These are phyloP conservation scores for Handroanthus guayacan DNA, from an alignment of 257 asterid species.

Conservation along the genomic window DNA sequence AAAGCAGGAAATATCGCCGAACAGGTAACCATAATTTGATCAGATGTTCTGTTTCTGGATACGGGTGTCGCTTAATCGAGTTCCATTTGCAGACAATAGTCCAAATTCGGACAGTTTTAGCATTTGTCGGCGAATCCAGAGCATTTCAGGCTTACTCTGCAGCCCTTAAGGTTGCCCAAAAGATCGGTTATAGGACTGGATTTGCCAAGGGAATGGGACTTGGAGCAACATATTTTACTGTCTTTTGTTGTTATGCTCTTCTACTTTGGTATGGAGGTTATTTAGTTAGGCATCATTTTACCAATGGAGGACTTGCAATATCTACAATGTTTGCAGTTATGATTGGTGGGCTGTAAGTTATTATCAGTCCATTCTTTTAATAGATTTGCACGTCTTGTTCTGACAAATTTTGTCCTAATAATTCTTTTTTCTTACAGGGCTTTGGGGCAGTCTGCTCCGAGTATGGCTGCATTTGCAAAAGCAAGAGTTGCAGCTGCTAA, in stretches of 20 bases:
- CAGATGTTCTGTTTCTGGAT: background rate
- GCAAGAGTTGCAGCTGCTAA: constrained; percentile 95
- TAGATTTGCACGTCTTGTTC: background rate
- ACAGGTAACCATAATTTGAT: constrained; percentile 58
- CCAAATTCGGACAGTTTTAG: constrained; percentile 82
- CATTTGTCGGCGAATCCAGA: constrained; percentile 88
- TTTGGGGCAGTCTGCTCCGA: constrained; percentile 89
- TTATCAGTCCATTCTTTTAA: background rate
- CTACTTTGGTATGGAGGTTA: constrained; percentile 94
- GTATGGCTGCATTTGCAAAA: constrained; percentile 92
- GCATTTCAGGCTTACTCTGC: constrained; percentile 80
- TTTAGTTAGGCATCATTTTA: constrained; percentile 80
- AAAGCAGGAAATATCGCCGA: constrained; percentile 88
- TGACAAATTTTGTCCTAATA: background rate
- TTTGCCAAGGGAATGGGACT: constrained; percentile 81
- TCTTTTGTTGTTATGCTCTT: constrained; percentile 88
- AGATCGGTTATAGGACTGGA: constrained; percentile 77
- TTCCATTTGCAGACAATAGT: constrained; percentile 65
- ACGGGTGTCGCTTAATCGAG: constrained; percentile 29
- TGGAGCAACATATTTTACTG: constrained; percentile 91
- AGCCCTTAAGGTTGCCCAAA: constrained; percentile 72
- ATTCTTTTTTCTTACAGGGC: constrained; percentile 53
- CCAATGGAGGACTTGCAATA: constrained; percentile 93
- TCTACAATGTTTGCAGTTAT: constrained; percentile 94
- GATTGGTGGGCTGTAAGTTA: constrained; percentile 97